A percentile compares a stretch with the other conserved stretches of the same genome.
Conservation (phyloP, 176 grass and related monocot species). For the Cenchrus americanus region DNA sequence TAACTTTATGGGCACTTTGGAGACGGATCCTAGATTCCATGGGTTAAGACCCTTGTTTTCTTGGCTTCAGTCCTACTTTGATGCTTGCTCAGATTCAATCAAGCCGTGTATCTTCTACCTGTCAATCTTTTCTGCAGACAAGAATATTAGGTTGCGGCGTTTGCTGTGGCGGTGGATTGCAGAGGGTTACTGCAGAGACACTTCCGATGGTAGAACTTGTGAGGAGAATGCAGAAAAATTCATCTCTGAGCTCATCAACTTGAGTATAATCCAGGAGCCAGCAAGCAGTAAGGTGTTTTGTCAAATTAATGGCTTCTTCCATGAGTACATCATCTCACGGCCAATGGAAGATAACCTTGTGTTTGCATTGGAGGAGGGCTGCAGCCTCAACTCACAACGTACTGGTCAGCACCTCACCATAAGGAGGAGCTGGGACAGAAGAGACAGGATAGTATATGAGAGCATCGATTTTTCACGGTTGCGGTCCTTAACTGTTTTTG, state of each 20-base stretch:
- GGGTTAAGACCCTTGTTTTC: neutral
- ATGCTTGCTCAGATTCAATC: slow-evolving; percentile 11
- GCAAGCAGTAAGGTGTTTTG: neutral
- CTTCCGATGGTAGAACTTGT: neutral
- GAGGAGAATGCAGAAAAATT: slow-evolving; percentile 22
- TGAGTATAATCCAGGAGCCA: slow-evolving; percentile 22
- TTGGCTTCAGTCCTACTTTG: slow-evolving; percentile 37
- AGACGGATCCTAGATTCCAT: neutral
- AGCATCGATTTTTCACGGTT: slow-evolving; percentile 33
- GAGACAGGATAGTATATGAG: neutral
- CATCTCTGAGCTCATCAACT: neutral
- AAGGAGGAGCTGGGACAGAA: neutral
- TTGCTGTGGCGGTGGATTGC: slow-evolving; percentile 50
- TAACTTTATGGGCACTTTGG: neutral
- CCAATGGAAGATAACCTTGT: slow-evolving; percentile 40
- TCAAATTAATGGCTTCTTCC: slow-evolving; percentile 39
- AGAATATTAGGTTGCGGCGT: slow-evolving; percentile 7
- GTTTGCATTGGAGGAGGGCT: neutral
- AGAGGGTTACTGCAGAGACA: slow-evolving; percentile 24
- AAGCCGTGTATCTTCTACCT: slow-evolving; percentile 60
- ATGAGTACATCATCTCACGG: slow-evolving; percentile 32
- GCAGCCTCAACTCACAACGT: neutral
- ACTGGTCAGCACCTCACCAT: slow-evolving; percentile 21
- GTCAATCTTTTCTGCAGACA: slow-evolving; percentile 15
- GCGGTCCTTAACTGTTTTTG: slow-evolving; percentile 38